phyloP scores from a whole-genome alignment of 1,139 yeast species.

The Blastobotrys elegans region DNA sequence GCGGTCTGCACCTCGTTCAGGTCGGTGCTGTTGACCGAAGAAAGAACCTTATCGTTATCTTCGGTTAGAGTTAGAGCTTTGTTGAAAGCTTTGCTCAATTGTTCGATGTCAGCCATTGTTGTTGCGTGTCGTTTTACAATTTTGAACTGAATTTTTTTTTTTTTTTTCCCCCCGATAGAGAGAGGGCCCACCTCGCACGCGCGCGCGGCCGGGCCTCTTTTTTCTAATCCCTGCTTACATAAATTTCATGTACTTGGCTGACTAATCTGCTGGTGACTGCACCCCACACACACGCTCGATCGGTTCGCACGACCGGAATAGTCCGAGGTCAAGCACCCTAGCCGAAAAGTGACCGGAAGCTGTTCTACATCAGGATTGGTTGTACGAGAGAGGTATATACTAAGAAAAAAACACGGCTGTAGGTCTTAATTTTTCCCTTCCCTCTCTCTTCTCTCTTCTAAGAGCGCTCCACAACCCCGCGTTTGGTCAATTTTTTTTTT shows the following conservation, averaged over 20 bases:
- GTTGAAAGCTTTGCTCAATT: conserved; percentile 26
- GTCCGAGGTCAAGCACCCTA: background rate
- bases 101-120: conserved; percentile 21
- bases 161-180: too few species aligned
- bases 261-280: too few species aligned
- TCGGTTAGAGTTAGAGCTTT: conserved; percentile 25
- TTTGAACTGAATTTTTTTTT: background rate
- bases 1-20: conserved; percentile 49
- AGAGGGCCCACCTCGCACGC: too few species aligned
- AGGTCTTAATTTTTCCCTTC: background rate
- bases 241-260: too few species aligned
- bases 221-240: too few species aligned
- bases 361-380: too few species aligned
- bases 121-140: background rate
- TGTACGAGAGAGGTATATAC: too few species aligned
- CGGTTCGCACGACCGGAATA: too few species aligned
- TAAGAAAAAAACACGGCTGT: background rate
- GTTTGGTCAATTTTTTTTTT: background rate
- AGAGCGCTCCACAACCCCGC: conserved; percentile 1
- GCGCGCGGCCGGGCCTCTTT: too few species aligned
- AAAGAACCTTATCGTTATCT: conserved; percentile 22
- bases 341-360: too few species aligned
- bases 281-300: too few species aligned
- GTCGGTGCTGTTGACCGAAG: conserved; percentile 19
- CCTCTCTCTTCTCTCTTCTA: background rate